Percentiles rank a stretch among this genome's conserved stretches.
phyloP scores from a whole-genome alignment of 2,329 filamentous ascomycete species.

The Calonectria leucothoes region DNA sequence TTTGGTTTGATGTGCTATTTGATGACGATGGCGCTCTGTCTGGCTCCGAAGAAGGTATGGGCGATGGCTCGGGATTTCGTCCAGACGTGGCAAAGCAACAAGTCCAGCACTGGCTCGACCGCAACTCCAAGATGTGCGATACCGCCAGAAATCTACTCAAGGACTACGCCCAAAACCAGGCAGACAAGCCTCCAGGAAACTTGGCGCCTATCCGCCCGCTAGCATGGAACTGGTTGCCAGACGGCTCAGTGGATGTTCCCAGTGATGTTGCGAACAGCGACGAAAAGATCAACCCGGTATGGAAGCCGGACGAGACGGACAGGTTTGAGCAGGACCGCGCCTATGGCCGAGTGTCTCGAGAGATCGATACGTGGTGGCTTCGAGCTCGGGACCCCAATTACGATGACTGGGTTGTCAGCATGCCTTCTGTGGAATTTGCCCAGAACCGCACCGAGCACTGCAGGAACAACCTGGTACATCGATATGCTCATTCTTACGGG shows the following conservation, averaged over 20 bases:
- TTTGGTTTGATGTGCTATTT: slow-evolving; percentile 75
- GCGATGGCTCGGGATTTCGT: slow-evolving; percentile 64
- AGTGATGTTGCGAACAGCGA: slow-evolving; percentile 51
- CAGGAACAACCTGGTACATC: slow-evolving; percentile 68
- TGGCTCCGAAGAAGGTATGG: slow-evolving; percentile 63
- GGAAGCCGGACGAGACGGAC: slow-evolving; percentile 64
- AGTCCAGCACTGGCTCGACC: slow-evolving; percentile 71
- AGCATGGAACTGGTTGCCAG: slow-evolving; percentile 67
- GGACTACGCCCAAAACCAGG: slow-evolving; percentile 64
- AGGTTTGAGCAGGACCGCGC: slow-evolving; percentile 69
- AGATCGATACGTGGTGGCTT: slow-evolving; percentile 75
- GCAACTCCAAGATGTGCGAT: slow-evolving; percentile 69
- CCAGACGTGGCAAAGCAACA: slow-evolving; percentile 69
- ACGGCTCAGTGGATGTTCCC: slow-evolving; percentile 45
- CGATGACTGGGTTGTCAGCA: slow-evolving; percentile 67
- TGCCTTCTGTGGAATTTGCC: slow-evolving; percentile 71
- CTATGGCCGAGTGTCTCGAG: slow-evolving; percentile 71
- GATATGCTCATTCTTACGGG: slow-evolving; percentile 61
- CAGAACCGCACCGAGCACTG: slow-evolving; percentile 68
- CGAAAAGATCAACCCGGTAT: slow-evolving; percentile 59
- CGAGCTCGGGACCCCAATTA: slow-evolving; percentile 70
- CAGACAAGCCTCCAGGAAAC: slow-evolving; percentile 61
- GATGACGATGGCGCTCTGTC: slow-evolving; percentile 64
- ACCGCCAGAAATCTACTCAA: slow-evolving; percentile 65
- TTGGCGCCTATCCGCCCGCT: slow-evolving; percentile 63